phyloP scores from a whole-genome alignment of 23 red algal species.

The Gracilariopsis chorda region DNA sequence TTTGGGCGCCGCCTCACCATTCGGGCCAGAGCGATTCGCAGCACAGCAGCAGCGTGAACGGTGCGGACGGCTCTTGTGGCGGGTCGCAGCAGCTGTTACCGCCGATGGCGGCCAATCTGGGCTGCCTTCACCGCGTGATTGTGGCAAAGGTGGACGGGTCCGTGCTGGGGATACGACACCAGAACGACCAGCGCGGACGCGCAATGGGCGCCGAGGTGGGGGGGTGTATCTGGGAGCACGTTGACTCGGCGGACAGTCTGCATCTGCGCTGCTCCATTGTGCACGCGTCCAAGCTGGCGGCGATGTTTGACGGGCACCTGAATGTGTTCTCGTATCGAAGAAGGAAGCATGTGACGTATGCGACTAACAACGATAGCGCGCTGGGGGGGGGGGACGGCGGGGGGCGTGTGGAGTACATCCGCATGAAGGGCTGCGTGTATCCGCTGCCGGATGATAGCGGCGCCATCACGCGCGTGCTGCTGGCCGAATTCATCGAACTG shows the following conservation, averaged over 20 bases:
- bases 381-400: not conserved
- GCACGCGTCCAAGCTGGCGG: constrained; percentile 41
- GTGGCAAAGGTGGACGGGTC: constrained; percentile 30
- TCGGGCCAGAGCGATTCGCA: too few relatives aligned
- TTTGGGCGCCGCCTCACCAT: constrained; percentile 1
- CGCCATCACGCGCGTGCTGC: not conserved
- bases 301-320: constrained; percentile 29
- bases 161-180: constrained; percentile 48
- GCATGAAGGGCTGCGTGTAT: constrained; percentile 62
- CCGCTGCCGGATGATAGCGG: constrained; percentile 1
- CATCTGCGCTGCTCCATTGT: constrained; percentile 45
- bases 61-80: not conserved
- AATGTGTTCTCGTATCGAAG: constrained; percentile 65
- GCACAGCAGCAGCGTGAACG: too few relatives aligned
- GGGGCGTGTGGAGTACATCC: not conserved
- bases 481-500: constrained; percentile 59
- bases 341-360: not conserved
- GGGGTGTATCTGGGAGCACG: constrained; percentile 42
- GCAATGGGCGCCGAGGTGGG: constrained; percentile 58
- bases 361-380: not conserved
- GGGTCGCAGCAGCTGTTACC: not conserved
- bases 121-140: constrained; percentile 59
- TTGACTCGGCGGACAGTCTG: constrained; percentile 18
- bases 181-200: constrained; percentile 1
- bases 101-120: constrained; percentile 29